These are phyloP conservation scores for Ammopiptanthus mongolicus DNA, from an alignment of 306 rosid genomes.

Conservation along the genomic window DNA sequence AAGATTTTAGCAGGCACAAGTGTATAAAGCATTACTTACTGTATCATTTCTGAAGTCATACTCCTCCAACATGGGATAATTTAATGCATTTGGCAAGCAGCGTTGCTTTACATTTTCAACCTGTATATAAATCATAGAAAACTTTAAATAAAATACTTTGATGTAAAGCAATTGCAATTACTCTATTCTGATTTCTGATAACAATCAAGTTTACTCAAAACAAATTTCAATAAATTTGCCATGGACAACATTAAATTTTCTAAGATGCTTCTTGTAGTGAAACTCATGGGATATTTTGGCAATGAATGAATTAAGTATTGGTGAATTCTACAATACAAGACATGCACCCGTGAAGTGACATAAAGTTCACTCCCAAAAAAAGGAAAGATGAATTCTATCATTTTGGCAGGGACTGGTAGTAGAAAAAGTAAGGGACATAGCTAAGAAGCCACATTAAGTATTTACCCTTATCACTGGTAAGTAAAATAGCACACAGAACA, in stretches of 20 bases:
- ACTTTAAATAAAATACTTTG: not conserved
- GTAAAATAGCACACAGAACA: not conserved
- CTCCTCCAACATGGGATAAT: conserved; percentile 99
- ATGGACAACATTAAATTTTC: not conserved
- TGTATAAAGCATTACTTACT: conserved; percentile 46
- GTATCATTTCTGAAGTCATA: conserved; percentile 97
- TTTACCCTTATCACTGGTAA: not conserved
- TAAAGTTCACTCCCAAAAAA: not conserved
- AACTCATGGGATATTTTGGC: not conserved
- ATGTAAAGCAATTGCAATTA: conserved; percentile 17
- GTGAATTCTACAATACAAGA: not conserved
- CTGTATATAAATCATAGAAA: conserved; percentile 39
- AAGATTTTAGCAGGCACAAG: not conserved
- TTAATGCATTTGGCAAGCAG: conserved; percentile 85
- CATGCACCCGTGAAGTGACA: not conserved
- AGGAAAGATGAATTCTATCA: not conserved
- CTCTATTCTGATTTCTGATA: not conserved
- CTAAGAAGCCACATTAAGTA: not conserved
- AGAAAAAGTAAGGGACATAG: not conserved
- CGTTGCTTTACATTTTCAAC: conserved; percentile 98
- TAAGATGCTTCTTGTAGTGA: conserved; percentile 8
- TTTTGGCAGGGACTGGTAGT: not conserved
- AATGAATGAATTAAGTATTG: not conserved
- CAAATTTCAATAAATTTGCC: not conserved
- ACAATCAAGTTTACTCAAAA: not conserved